Evolutionary conservation across 768 basidiomycete genomes (phyloP).

Genomic region (Boletus tomentosulus): DNA sequence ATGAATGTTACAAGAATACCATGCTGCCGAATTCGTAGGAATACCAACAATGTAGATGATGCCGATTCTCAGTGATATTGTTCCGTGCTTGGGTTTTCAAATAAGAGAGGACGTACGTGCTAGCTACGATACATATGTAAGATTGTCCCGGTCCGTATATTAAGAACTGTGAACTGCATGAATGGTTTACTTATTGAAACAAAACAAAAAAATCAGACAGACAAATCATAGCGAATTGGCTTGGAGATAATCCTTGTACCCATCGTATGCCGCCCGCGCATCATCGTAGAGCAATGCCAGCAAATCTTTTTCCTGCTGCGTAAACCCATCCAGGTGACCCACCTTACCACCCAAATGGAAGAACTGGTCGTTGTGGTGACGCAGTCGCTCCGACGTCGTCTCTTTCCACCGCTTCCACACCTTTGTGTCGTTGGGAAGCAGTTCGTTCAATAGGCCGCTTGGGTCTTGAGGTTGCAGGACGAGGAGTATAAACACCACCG

Average conservation of each 20-base stretch:
- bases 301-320: slow-evolving; percentile 8
- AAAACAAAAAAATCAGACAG: not conserved
- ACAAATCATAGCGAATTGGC: not conserved
- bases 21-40: no score
- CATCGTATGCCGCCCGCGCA: slow-evolving; percentile 9
- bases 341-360: not conserved
- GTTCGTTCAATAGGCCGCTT: slow-evolving; percentile 5
- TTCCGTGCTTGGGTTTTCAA: no score
- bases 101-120: no score
- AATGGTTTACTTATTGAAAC: not conserved
- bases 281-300: slow-evolving; percentile 11
- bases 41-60: no score
- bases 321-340: not conserved
- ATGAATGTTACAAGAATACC: no score
- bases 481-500: slow-evolving; percentile 15
- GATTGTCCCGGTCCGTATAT: not conserved
- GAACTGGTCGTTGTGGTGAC: not conserved
- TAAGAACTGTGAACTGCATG: not conserved
- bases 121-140: not conserved
- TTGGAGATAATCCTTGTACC: slow-evolving; percentile 8
- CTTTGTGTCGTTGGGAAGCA: slow-evolving; percentile 19
- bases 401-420: slow-evolving; percentile 21
- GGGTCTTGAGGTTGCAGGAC: slow-evolving; percentile 11
- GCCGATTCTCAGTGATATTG: no score
- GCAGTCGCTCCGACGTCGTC: slow-evolving; percentile 5